Percentiles rank a stretch among this genome's conserved stretches.
Conservation (phyloP, 768 basidiomycete genomes). For the Auricularia heimuer region DNA sequence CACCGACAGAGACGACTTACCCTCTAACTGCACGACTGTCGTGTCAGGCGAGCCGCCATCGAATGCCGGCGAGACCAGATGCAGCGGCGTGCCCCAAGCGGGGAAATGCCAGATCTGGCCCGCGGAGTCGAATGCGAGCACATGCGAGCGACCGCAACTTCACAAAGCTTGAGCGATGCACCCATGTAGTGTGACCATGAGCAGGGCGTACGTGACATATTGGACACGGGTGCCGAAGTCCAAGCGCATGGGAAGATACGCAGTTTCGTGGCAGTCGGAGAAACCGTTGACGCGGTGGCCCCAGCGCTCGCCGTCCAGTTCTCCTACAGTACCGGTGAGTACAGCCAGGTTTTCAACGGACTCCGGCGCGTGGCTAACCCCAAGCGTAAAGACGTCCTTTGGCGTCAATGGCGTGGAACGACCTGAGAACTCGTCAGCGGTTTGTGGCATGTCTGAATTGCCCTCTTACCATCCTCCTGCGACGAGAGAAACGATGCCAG, state of each 20-base stretch:
- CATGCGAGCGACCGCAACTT: constrained; percentile 73
- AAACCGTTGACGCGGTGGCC: constrained; percentile 45
- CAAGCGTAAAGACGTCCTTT: constrained; percentile 67
- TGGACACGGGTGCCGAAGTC: constrained; percentile 29
- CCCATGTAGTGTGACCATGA: too few species aligned
- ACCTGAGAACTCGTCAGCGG: constrained; percentile 37
- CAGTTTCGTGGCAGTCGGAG: constrained; percentile 40
- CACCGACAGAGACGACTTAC: constrained; percentile 15
- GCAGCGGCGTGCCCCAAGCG: constrained; percentile 72
- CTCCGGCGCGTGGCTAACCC: constrained; percentile 38
- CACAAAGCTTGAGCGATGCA: background rate
- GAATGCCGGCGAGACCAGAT: constrained; percentile 32
- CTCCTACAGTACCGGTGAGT: constrained; percentile 33
- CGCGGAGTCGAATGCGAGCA: constrained; percentile 50
- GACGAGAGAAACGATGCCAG: constrained; percentile 58
- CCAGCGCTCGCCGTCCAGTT: constrained; percentile 38
- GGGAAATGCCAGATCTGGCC: constrained; percentile 63
- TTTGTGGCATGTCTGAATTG: background rate
- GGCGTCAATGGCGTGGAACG: constrained; percentile 78
- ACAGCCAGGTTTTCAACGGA: background rate
- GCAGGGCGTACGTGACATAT: constrained; percentile 1
- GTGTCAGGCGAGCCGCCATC: constrained; percentile 36
- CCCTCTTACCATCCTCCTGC: constrained; percentile 67
- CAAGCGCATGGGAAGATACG: constrained; percentile 47
- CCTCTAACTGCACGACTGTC: constrained; percentile 46